These are phyloP conservation scores for Boletus sp. DNA, from an alignment of 768 basidiomycete genomes.

Conservation along the genomic window DNA sequence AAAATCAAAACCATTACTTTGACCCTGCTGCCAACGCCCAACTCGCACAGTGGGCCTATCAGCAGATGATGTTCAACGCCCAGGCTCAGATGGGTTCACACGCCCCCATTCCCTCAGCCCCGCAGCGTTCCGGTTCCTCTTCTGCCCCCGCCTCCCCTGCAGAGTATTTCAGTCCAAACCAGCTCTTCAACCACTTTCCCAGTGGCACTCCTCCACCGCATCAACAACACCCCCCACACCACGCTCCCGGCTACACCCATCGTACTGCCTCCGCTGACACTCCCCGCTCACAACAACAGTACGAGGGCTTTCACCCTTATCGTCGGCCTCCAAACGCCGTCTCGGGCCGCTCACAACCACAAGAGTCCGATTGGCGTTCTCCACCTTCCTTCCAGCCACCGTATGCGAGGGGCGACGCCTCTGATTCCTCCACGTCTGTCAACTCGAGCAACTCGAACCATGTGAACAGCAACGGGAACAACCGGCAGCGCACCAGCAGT, in stretches of 20 bases:
- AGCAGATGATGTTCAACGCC: slow-evolving; percentile 86
- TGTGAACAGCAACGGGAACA: slow-evolving; percentile 16
- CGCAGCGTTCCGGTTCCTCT: slow-evolving; percentile 40
- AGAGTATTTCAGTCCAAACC: slow-evolving; percentile 60
- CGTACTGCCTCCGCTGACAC: slow-evolving; percentile 35
- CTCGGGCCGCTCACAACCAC: slow-evolving; percentile 29
- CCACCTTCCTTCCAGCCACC: slow-evolving; percentile 61
- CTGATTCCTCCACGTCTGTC: slow-evolving; percentile 74
- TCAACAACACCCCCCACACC: slow-evolving; percentile 35
- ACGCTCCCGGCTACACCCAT: slow-evolving; percentile 36
- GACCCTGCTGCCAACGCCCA: slow-evolving; percentile 74
- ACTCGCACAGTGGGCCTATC: slow-evolving; percentile 84
- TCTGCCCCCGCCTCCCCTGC: slow-evolving; percentile 37
- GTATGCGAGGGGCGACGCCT: slow-evolving; percentile 76
- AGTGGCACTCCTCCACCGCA: slow-evolving; percentile 69
- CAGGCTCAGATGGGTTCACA: slow-evolving; percentile 42
- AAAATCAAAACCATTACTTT: slow-evolving; percentile 58
- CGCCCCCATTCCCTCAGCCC: slow-evolving; percentile 17
- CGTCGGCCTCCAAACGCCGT: slow-evolving; percentile 52
- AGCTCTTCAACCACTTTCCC: slow-evolving; percentile 64
- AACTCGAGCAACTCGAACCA: slow-evolving; percentile 53
- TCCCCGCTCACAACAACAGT: slow-evolving; percentile 23
- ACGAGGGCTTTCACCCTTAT: slow-evolving; percentile 77
- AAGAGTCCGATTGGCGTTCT: slow-evolving; percentile 48
- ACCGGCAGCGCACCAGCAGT: slow-evolving; percentile 67